phyloP scores from a whole-genome alignment of 495 filamentous ascomycete genomes.

The Penicillium roqueforti region DNA sequence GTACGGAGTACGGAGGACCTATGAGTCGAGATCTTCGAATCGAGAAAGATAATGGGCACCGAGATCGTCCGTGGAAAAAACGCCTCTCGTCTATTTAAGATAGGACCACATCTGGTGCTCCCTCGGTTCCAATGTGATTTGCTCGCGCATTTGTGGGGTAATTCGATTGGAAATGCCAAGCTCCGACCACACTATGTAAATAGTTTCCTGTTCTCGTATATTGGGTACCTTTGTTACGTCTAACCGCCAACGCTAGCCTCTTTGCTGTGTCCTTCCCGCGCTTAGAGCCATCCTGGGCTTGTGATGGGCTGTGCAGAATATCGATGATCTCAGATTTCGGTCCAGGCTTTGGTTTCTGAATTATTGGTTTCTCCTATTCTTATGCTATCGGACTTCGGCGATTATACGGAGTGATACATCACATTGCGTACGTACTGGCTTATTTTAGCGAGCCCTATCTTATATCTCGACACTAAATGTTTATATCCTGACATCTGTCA shows the following conservation, averaged over 20 bases:
- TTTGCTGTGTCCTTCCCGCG: conserved; percentile 1
- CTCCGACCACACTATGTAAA: no score
- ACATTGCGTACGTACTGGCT: background rate
- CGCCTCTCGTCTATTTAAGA: no score
- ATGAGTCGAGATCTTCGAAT: background rate
- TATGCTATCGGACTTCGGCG: conserved; percentile 5
- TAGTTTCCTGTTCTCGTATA: background rate
- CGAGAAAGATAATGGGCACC: background rate
- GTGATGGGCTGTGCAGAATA: conserved; percentile 12
- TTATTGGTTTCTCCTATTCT: no score
- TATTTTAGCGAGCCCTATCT: background rate
- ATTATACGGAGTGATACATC: conserved; percentile 5
- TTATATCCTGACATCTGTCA: conserved; percentile 21
- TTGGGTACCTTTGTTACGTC: background rate
- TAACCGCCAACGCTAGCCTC: background rate
- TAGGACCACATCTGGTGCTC: background rate
- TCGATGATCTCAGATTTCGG: conserved; percentile 4
- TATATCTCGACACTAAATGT: background rate
- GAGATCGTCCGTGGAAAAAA: background rate
- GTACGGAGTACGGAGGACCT: background rate
- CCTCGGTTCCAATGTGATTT: conserved; percentile 2
- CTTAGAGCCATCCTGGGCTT: conserved; percentile 4
- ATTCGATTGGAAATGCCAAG: conserved; percentile 2
- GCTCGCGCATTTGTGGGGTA: conserved; percentile 10
- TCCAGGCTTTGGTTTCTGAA: no score